Evolutionary conservation across 2,329 filamentous ascomycete genomes (phyloP).

Genomic region (Dendrostoma leiphaemia): DNA sequence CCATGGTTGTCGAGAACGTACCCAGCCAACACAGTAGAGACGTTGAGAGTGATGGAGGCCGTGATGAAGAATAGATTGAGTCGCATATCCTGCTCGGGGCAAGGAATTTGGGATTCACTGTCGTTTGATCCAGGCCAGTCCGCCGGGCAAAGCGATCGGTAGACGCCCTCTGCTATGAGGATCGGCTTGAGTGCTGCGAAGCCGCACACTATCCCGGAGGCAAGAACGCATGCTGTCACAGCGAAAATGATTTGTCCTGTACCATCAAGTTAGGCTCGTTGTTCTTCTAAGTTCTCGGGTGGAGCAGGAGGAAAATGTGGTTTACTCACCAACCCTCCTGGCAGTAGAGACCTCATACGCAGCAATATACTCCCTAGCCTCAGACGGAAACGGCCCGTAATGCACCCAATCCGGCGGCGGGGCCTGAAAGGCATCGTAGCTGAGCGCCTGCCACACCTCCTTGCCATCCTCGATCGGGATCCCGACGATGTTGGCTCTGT

Average conservation of each 20-base stretch:
- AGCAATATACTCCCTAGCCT: conserved; percentile 19
- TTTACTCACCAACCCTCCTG: conserved; percentile 28
- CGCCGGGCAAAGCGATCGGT: conserved; percentile 49
- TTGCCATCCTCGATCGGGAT: conserved; percentile 7
- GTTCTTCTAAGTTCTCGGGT: too few species aligned
- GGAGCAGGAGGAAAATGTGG: too few species aligned
- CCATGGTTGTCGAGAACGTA: conserved; percentile 66
- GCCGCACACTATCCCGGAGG: conserved; percentile 63
- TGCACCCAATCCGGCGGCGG: neutral
- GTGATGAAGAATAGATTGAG: conserved; percentile 65
- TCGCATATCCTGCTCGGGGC: conserved; percentile 47
- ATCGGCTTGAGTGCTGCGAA: conserved; percentile 65
- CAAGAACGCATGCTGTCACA: conserved; percentile 65
- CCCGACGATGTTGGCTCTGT: neutral
- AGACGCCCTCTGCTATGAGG: conserved; percentile 56
- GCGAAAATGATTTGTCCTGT: conserved; percentile 61
- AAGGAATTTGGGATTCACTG: conserved; percentile 35
- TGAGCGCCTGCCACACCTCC: conserved; percentile 14
- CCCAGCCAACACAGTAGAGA: conserved; percentile 64
- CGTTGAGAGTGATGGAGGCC: conserved; percentile 52
- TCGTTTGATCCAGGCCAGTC: conserved; percentile 4
- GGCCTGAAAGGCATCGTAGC: conserved; percentile 14
- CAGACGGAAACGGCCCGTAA: conserved; percentile 8
- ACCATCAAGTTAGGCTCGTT: neutral
- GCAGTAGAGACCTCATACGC: conserved; percentile 30